These are phyloP conservation scores for Aspergillus glaucus DNA, from an alignment of 2,329 filamentous ascomycete species.

Conservation along the genomic window DNA sequence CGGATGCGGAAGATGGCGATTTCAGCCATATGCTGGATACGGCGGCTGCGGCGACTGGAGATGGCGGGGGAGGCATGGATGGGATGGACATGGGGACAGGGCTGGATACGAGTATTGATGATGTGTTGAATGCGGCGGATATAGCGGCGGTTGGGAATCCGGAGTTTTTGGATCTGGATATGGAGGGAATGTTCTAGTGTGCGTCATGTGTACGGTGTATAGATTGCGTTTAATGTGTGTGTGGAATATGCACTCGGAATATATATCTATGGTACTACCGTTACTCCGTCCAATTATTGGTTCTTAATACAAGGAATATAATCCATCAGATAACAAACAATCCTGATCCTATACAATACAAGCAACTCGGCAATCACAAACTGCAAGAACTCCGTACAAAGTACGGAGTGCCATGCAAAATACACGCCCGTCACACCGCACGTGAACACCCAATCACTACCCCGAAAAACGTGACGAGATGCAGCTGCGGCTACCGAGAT, in stretches of 20 bases:
- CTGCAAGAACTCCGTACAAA: no score
- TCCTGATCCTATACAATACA: no score
- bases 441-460: no score
- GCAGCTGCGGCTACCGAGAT: no score
- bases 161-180: constrained; percentile 40
- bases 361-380: no score
- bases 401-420: no score
- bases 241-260: neutral
- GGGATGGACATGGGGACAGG: constrained; percentile 22
- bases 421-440: no score
- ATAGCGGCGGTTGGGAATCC: constrained; percentile 37
- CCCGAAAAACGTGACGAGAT: no score
- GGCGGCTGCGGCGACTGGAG: constrained; percentile 29
- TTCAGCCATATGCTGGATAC: constrained; percentile 37
- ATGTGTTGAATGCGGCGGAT: constrained; percentile 38
- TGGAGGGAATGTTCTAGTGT: constrained; percentile 38
- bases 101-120: constrained; percentile 36
- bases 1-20: constrained; percentile 14
- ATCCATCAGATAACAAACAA: no score
- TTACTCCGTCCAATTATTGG: no score
- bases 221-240: neutral
- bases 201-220: neutral
- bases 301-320: no score
- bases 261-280: neutral
- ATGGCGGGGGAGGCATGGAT: constrained; percentile 21